These are phyloP conservation scores for Cercospora sp. DNA, from an alignment of 2,329 filamentous ascomycete species.

Conservation along the genomic window DNA sequence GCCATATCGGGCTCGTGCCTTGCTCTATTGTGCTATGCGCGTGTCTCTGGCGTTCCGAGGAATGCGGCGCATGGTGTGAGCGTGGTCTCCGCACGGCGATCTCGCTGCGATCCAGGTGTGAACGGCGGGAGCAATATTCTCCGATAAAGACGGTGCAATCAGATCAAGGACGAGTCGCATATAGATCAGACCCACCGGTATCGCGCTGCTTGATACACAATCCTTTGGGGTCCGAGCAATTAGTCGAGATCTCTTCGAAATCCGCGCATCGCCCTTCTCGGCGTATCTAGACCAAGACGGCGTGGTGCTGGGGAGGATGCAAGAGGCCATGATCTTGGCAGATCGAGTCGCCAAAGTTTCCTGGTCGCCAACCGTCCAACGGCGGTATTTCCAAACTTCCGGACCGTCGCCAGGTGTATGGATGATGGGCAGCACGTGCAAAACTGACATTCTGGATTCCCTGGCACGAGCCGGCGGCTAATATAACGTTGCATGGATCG, in stretches of 20 bases:
- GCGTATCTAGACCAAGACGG: not conserved
- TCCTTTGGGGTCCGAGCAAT: not conserved
- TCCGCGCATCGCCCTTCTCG: not conserved
- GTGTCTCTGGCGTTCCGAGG: conserved; percentile 9
- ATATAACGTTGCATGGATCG: not conserved
- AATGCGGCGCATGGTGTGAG: conserved; percentile 11
- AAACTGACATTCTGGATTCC: not conserved
- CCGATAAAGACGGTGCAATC: not conserved
- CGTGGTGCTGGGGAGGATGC: not conserved
- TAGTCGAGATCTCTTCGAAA: not conserved
- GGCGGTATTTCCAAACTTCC: not conserved
- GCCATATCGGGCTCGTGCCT: conserved; percentile 8
- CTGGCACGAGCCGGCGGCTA: not conserved
- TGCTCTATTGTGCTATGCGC: conserved; percentile 1
- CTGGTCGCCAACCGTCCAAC: not conserved
- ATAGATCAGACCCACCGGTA: not conserved
- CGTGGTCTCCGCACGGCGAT: not conserved
- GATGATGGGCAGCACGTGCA: not conserved
- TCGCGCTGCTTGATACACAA: not conserved
- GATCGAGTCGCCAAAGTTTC: not conserved
- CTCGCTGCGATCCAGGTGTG: not conserved
- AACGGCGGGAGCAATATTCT: not conserved
- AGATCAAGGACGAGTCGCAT: not conserved
- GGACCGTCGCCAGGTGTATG: not conserved
- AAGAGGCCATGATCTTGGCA: not conserved